Evolutionary conservation across 208 protist genomes (phyloP).

Genomic region (Phytomonas francai): DNA sequence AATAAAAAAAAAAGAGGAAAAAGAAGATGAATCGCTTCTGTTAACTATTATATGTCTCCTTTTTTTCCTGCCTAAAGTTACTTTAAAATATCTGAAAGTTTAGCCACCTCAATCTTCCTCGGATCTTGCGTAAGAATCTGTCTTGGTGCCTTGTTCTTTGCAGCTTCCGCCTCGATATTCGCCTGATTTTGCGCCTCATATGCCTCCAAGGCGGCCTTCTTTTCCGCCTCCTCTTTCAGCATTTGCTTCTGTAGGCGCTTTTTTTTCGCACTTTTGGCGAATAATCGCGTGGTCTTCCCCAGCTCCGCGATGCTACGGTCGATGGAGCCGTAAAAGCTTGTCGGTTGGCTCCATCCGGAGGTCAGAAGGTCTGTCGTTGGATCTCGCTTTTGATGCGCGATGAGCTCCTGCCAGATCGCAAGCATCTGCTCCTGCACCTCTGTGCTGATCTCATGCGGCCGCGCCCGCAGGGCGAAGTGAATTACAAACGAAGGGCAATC

Average conservation of each 20-base stretch:
- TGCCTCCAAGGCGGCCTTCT: constrained; percentile 40
- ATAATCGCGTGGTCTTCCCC: constrained; percentile 46
- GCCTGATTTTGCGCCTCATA: constrained; percentile 35
- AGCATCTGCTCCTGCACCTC: constrained; percentile 57
- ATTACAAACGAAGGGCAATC: constrained; percentile 83
- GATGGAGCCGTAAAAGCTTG: constrained; percentile 59
- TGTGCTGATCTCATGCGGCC: constrained; percentile 46
- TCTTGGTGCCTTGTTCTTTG: constrained; percentile 14
- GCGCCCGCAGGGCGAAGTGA: constrained; percentile 55
- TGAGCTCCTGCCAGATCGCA: constrained; percentile 55
- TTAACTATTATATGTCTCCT: not conserved
- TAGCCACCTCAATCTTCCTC: constrained; percentile 42
- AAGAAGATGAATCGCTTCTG: constrained; percentile 12
- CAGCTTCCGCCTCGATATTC: constrained; percentile 20
- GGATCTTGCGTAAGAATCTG: constrained; percentile 10
- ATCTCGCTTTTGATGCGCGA: constrained; percentile 69
- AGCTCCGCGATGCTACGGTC: constrained; percentile 63
- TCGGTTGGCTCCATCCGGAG: constrained; percentile 41
- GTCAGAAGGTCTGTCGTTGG: constrained; percentile 49
- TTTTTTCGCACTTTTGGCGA: constrained; percentile 66
- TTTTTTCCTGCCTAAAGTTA: constrained; percentile 4
- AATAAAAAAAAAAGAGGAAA: constrained; percentile 10
- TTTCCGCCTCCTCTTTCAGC: constrained; percentile 35
- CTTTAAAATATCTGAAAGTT: constrained; percentile 53
- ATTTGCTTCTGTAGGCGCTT: constrained; percentile 41